Conservation (phyloP, 495 filamentous ascomycete species). For the Aspergillus nanangensis region DNA sequence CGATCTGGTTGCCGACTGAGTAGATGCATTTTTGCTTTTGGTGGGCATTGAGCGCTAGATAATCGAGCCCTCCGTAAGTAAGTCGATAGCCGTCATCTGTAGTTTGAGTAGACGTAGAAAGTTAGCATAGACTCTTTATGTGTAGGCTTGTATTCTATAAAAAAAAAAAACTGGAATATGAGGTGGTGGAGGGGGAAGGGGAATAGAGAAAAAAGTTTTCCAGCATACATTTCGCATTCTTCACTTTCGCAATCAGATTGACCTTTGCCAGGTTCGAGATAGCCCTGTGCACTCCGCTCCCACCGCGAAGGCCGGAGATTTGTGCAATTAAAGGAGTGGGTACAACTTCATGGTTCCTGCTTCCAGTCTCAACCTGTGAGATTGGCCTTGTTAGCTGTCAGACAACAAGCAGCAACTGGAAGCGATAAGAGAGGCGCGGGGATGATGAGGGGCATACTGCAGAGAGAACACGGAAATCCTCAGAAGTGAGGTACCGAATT, state of each 20-base stretch:
- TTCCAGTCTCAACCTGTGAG: slow-evolving; percentile 79
- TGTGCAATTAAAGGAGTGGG: slow-evolving; percentile 84
- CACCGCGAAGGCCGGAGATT: slow-evolving; percentile 74
- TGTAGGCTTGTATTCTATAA: too few relatives aligned
- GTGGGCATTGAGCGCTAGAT: slow-evolving; percentile 87
- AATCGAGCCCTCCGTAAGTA: slow-evolving; percentile 95
- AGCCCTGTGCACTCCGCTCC: slow-evolving; percentile 76
- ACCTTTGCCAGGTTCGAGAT: slow-evolving; percentile 90
- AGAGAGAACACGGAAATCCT: slow-evolving; percentile 94
- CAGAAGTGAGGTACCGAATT: slow-evolving; percentile 83
- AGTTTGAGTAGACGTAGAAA: background rate
- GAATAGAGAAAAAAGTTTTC: background rate
- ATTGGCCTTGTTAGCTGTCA: slow-evolving; percentile 29
- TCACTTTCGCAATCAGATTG: slow-evolving; percentile 86
- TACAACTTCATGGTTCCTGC: slow-evolving; percentile 94
- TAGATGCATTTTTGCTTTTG: slow-evolving; percentile 73
- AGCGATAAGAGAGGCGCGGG: slow-evolving; percentile 22
- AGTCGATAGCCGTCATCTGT: slow-evolving; percentile 93
- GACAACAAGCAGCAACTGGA: slow-evolving; percentile 8
- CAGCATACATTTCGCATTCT: slow-evolving; percentile 78
- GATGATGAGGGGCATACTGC: slow-evolving; percentile 59
- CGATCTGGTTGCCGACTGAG: slow-evolving; percentile 90
- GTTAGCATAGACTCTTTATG: background rate
- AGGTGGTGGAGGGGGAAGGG: background rate
- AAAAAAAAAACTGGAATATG: too few relatives aligned